Evolutionary conservation across 2,329 filamentous ascomycete genomes (phyloP).

Genomic region (Amauroascus verrucosus): DNA sequence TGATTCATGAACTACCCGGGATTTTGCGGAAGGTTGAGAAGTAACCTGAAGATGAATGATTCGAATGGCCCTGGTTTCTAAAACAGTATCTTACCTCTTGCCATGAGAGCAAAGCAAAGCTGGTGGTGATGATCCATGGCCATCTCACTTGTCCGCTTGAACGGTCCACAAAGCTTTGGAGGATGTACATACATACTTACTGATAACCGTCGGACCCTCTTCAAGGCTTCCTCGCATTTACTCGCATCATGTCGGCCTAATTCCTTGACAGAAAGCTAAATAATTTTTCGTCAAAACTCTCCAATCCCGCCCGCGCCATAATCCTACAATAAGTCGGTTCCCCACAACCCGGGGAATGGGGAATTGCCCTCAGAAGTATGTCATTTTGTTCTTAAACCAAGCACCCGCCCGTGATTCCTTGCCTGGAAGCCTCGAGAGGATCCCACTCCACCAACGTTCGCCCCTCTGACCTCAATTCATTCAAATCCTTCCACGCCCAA

Average conservation of each 20-base stretch:
- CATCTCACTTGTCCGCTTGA: neutral
- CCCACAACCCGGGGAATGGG: constrained; percentile 10
- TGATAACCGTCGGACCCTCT: neutral
- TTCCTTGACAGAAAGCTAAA: too few species aligned
- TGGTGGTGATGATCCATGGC: neutral
- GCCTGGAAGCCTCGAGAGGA: neutral
- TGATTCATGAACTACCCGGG: neutral
- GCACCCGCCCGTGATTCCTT: neutral
- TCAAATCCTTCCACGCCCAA: too few species aligned
- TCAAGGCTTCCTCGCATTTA: neutral
- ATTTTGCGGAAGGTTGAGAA: neutral
- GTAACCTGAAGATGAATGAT: neutral
- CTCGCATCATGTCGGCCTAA: neutral
- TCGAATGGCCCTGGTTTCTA: neutral
- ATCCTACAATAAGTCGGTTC: neutral
- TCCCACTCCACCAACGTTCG: neutral
- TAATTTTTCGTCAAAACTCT: neutral
- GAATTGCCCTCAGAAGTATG: neutral
- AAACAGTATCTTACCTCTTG: neutral
- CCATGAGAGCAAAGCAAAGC: neutral
- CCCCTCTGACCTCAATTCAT: too few species aligned
- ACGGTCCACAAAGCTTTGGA: neutral
- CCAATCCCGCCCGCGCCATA: neutral
- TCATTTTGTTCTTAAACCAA: constrained; percentile 3
- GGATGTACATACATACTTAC: neutral